These are phyloP conservation scores for Penicillium sp. DNA, from an alignment of 2,329 filamentous ascomycete species.

Conservation along the genomic window DNA sequence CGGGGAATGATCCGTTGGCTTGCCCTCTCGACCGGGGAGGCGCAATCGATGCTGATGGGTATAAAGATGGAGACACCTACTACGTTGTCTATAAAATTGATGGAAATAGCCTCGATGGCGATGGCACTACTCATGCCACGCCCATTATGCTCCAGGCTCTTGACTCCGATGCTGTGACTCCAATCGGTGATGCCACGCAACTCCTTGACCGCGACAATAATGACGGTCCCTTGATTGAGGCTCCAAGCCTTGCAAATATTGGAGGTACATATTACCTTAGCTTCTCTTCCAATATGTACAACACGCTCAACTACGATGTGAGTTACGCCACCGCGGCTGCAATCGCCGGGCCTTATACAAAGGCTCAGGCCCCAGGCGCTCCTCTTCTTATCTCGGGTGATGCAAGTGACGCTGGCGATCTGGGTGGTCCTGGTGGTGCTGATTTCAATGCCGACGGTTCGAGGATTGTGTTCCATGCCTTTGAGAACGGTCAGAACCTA, in stretches of 20 bases:
- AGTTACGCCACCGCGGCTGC: constrained; percentile 51
- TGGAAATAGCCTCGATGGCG: constrained; percentile 52
- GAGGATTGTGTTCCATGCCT: constrained; percentile 30
- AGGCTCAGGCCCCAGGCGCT: constrained; percentile 22
- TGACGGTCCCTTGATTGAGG: constrained; percentile 58
- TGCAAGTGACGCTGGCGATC: constrained; percentile 18
- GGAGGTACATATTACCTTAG: constrained; percentile 55
- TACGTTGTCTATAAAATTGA: constrained; percentile 64
- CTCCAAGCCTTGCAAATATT: constrained; percentile 48
- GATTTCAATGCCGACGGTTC: constrained; percentile 26
- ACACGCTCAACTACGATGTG: constrained; percentile 52
- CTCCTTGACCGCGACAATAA: constrained; percentile 59
- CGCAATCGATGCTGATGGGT: constrained; percentile 60
- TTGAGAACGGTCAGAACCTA: constrained; percentile 21
- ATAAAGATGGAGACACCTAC: constrained; percentile 52
- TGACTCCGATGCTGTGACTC: constrained; percentile 48
- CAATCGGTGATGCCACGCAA: constrained; percentile 48
- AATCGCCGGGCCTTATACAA: constrained; percentile 30
- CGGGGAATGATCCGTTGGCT: constrained; percentile 46
- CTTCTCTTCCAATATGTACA: constrained; percentile 57
- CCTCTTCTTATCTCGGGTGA: constrained; percentile 29
- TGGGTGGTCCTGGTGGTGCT: constrained; percentile 31
- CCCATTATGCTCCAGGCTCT: constrained; percentile 59
- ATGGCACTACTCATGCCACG: constrained; percentile 46
- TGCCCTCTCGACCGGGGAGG: constrained; percentile 54